Conservation (phyloP, 495 filamentous ascomycete species). For the Aspergillus baeticus region DNA sequence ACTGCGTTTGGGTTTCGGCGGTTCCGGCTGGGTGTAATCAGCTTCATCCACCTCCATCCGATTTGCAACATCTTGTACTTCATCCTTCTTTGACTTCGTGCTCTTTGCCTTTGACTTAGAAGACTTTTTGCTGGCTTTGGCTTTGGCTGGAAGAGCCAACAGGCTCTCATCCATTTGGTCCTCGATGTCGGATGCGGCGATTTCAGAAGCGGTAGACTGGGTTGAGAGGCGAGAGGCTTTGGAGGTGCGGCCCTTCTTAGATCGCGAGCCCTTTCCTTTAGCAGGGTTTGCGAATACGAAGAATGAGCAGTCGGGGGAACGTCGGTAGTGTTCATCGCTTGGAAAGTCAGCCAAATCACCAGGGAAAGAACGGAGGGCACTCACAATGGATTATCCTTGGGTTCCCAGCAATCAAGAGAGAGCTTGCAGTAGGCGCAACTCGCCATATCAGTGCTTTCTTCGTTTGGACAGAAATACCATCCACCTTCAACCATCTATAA, state of each 20-base stretch:
- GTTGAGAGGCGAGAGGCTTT: conserved; percentile 71
- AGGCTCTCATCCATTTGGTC: conserved; percentile 65
- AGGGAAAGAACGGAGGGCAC: conserved; percentile 31
- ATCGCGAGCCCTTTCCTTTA: conserved; percentile 43
- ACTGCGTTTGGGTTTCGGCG: conserved; percentile 40
- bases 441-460: conserved; percentile 77
- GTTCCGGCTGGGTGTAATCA: conserved; percentile 31
- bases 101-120: conserved; percentile 38
- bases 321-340: conserved; percentile 82
- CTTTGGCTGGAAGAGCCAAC: conserved; percentile 51
- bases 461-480: conserved; percentile 86
- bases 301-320: conserved; percentile 78
- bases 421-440: conserved; percentile 87
- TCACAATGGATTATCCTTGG: conserved; percentile 81
- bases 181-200: conserved; percentile 53
- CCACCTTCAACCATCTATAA: conserved; percentile 82
- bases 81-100: conserved; percentile 57
- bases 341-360: conserved; percentile 24
- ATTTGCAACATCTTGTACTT: conserved; percentile 48
- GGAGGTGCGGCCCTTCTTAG: conserved; percentile 60
- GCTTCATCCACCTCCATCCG: conserved; percentile 32
- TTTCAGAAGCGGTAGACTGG: conserved; percentile 62
- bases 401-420: conserved; percentile 88
- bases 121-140: conserved; percentile 51
- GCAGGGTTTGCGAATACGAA: conserved; percentile 57